A percentile compares a stretch with the other conserved stretches of the same genome.
phyloP scores from a whole-genome alignment of 768 basidiomycete genomes.

The Suillus hirtellus region DNA sequence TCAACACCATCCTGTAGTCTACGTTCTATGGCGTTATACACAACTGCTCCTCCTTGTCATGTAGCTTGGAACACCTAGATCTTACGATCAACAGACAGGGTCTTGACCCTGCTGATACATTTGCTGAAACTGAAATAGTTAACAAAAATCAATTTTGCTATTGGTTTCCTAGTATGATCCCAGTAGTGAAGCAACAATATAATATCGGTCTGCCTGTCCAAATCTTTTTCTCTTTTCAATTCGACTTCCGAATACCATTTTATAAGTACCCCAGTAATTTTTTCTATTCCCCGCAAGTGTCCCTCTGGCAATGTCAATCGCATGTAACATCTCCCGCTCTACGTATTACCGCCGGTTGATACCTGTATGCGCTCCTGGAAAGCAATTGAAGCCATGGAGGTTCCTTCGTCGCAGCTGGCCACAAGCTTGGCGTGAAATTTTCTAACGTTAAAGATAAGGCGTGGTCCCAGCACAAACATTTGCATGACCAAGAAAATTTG shows the following conservation, averaged over 20 bases:
- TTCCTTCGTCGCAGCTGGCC: neutral
- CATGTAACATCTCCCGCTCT: too few species aligned
- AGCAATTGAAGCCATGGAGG: neutral
- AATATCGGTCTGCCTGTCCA: too few species aligned
- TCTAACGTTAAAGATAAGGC: neutral
- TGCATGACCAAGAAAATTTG: neutral
- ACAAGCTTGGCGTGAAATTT: neutral
- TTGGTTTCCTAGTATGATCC: neutral
- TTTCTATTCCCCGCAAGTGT: too few species aligned
- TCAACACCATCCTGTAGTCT: neutral
- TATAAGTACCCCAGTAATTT: too few species aligned
- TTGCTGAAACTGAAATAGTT: neutral
- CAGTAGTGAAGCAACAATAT: too few species aligned
- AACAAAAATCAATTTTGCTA: neutral
- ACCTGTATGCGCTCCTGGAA: neutral
- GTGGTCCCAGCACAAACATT: neutral
- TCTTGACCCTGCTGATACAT: neutral
- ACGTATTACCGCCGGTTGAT: too few species aligned
- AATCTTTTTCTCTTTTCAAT: too few species aligned
- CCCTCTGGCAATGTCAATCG: too few species aligned
- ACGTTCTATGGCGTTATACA: neutral
- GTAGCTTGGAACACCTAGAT: neutral
- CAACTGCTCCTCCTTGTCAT: neutral
- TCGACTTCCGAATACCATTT: too few species aligned
- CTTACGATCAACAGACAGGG: neutral